Evolutionary conservation across 805 yeast species (phyloP).

Genomic region (Brettanomyces custersianus): DNA sequence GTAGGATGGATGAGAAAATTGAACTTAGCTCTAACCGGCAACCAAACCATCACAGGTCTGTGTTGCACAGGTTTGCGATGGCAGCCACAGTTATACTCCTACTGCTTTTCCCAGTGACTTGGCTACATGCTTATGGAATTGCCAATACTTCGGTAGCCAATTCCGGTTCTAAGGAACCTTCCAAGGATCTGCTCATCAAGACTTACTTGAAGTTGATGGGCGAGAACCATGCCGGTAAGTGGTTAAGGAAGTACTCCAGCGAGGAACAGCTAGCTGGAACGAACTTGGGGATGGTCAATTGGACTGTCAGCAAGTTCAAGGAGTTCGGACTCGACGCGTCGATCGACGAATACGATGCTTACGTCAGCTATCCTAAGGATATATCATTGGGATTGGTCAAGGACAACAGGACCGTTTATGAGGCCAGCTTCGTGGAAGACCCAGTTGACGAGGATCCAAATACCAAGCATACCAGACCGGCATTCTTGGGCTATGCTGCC

Average conservation of each 20-base stretch:
- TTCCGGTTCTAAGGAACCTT: no score
- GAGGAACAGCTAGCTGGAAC: slow-evolving; percentile 55
- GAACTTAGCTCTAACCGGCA: no score
- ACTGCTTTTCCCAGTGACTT: no score
- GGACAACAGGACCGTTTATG: slow-evolving; percentile 26
- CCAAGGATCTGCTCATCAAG: not conserved
- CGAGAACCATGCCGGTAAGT: slow-evolving; percentile 36
- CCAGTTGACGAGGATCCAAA: slow-evolving; percentile 39
- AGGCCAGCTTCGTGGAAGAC: slow-evolving; percentile 49
- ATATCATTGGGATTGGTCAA: slow-evolving; percentile 35
- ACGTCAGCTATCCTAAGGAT: slow-evolving; percentile 52
- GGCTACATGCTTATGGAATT: no score
- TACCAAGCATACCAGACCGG: slow-evolving; percentile 46
- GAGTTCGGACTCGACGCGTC: slow-evolving; percentile 48
- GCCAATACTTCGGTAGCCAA: no score
- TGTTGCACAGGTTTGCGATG: no score
- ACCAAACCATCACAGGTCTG: no score
- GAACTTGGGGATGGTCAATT: slow-evolving; percentile 39
- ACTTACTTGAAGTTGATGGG: slow-evolving; percentile 20
- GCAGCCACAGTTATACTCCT: no score
- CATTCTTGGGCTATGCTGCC: slow-evolving; percentile 72
- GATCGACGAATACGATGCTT: slow-evolving; percentile 53
- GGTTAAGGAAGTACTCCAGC: slow-evolving; percentile 44
- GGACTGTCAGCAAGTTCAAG: slow-evolving; percentile 48
- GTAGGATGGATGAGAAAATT: no score